Evolutionary conservation across 495 filamentous ascomycete genomes (phyloP).

Genomic region (Penicillium odoratum): DNA sequence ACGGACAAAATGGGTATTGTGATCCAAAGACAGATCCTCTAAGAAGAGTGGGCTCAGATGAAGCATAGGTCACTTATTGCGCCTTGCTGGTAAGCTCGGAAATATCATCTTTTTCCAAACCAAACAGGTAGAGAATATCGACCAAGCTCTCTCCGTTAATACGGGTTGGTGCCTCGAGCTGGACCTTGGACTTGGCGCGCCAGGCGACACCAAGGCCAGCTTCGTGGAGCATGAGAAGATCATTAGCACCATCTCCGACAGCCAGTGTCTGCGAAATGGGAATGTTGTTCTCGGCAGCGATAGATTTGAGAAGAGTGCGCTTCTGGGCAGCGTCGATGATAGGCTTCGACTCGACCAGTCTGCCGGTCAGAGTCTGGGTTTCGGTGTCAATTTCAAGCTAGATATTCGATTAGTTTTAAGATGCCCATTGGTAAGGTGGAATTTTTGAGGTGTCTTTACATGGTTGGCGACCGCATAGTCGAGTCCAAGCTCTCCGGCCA

Average conservation of each 20-base stretch:
- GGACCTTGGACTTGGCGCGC: conserved; percentile 90
- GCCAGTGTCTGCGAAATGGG: conserved; percentile 74
- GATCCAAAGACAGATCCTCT: not conserved
- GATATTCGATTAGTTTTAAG: not conserved
- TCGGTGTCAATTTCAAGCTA: conserved; percentile 48
- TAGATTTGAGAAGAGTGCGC: conserved; percentile 68
- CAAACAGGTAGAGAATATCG: conserved; percentile 83
- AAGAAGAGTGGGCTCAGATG: not conserved
- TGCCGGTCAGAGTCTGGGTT: conserved; percentile 73
- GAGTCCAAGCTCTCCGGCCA: conserved; percentile 75
- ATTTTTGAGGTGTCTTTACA: conserved; percentile 34
- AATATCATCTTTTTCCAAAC: conserved; percentile 68
- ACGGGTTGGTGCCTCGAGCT: conserved; percentile 77
- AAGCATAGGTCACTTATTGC: conserved; percentile 12
- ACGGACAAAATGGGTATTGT: conserved; percentile 13
- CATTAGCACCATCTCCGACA: conserved; percentile 93
- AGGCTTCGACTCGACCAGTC: conserved; percentile 62
- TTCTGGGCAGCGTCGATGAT: conserved; percentile 87
- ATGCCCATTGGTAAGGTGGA: not conserved
- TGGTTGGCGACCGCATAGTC: conserved; percentile 88
- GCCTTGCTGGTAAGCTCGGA: conserved; percentile 41
- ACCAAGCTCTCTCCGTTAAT: conserved; percentile 77
- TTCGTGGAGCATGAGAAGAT: conserved; percentile 85
- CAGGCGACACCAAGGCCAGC: conserved; percentile 91
- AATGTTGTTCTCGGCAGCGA: conserved; percentile 72